phyloP scores from a whole-genome alignment of 2,329 filamentous ascomycete genomes.

The Aureobasidium musti region DNA sequence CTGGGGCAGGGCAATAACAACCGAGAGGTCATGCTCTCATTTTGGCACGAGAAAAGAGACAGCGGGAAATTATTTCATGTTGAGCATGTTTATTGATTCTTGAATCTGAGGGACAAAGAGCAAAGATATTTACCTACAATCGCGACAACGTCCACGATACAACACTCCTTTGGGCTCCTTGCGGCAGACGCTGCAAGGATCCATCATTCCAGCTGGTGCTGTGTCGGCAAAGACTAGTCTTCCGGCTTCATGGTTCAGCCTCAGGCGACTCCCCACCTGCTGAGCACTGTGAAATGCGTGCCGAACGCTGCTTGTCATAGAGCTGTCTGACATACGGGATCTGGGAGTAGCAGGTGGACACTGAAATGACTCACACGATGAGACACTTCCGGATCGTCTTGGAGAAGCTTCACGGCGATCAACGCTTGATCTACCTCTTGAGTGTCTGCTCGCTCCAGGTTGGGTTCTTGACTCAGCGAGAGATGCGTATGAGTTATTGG shows the following conservation, averaged over 20 bases:
- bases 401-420: background rate
- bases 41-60: background rate
- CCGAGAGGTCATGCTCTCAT: too few relatives aligned
- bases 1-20: too few relatives aligned
- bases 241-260: background rate
- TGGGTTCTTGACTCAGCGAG: background rate
- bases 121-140: background rate
- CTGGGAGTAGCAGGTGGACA: background rate
- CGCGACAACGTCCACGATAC: background rate
- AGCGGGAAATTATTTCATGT: too few relatives aligned
- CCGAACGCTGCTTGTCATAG: background rate
- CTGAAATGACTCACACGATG: background rate
- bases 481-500: background rate
- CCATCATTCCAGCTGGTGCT: constrained; percentile 25
- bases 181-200: constrained; percentile 6
- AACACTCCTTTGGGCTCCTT: background rate
- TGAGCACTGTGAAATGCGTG: background rate
- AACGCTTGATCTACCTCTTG: background rate
- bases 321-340: background rate
- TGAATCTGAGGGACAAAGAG: background rate
- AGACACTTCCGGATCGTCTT: background rate
- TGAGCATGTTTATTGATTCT: too few relatives aligned
- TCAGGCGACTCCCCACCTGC: background rate
- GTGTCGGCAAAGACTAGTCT: constrained; percentile 11
- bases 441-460: too few relatives aligned